Evolutionary conservation across 2,329 filamentous ascomycete genomes (phyloP), one percentile per base, ranked within the genome.

Genomic region (Colletotrichum scovillei): DNA sequence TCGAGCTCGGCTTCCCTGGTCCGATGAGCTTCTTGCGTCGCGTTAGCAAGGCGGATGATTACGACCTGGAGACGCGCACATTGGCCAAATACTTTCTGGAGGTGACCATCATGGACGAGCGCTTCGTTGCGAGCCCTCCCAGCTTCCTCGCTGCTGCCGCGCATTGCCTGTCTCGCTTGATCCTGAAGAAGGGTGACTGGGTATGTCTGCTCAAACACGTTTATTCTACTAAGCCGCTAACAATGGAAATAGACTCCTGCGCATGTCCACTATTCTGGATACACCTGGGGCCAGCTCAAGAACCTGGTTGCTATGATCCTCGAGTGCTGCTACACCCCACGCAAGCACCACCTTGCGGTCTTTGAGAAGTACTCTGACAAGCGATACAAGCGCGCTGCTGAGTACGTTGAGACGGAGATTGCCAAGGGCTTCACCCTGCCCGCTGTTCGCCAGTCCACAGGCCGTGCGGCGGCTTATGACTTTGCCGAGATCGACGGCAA

Each of bases 11-110:
- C 65, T 98, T 95, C 93, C 97, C 97, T n/a, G 97, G 97, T 56
- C 97, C 97, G 1, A 98, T 99, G 96, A 98, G 95, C 86, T 99
- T 99, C 84, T 88, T 99, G 74, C 91, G 97, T 74, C 92, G 96
- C 69, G 97, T 98, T 83, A 98, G 96, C 91, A 98, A 98, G 86
- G 97, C 97, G 16, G 97, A 99, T 81, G 95, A 98, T 80, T 99
- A 98, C 80, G 95, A 99, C 80, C 87, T 98, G 59, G 96, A 99
- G 84, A 98, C 96, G 12, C 91, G 97, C 49, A 98, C 97, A 5
- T 86, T 99, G 67, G 95, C 97, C 78, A 99, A 99, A 85, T 99
- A 99, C 85, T 98, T 99, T 84, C 88, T 99, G 30, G 97, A 99
- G 82, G 90, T 98, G 68, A 97, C 95, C 49, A 92, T 98, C 81